A percentile compares a stretch with the other conserved stretches of the same genome.
These are phyloP conservation scores for Truncatella angustata DNA, from an alignment of 2,329 filamentous ascomycete genomes.

Conservation along the genomic window DNA sequence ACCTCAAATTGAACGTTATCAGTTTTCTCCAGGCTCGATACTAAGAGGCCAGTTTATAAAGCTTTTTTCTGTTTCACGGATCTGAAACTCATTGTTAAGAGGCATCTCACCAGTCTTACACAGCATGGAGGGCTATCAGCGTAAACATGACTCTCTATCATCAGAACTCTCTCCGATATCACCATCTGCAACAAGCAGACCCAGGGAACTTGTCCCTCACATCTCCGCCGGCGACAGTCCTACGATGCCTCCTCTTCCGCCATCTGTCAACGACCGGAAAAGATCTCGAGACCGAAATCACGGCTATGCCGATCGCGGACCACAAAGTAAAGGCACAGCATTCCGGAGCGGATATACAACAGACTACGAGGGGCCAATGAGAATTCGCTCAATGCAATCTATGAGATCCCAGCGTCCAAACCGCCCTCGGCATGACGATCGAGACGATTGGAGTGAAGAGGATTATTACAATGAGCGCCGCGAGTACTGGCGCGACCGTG, in stretches of 20 bases:
- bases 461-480: constrained; percentile 8
- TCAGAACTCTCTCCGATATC: background rate
- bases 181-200: background rate
- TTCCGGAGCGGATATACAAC: background rate
- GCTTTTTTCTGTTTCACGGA: no score
- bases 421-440: background rate
- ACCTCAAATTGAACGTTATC: background rate
- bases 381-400: constrained; percentile 1
- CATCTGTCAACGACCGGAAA: background rate
- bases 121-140: background rate
- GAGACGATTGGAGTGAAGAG: constrained; percentile 9
- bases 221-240: background rate
- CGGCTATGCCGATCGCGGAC: background rate
- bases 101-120: no score
- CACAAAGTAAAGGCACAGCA: background rate
- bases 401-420: constrained; percentile 1
- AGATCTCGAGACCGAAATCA: background rate
- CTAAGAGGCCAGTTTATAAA: no score
- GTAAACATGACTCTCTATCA: background rate
- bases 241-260: background rate
- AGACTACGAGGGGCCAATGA: constrained; percentile 4
- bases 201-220: background rate
- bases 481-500: constrained; percentile 4
- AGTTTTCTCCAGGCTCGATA: background rate
- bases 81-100: no score